A percentile compares a stretch with the other conserved stretches of the same genome.
phyloP scores from a whole-genome alignment of 2,329 filamentous ascomycete species.

The Fusarium robinianum region DNA sequence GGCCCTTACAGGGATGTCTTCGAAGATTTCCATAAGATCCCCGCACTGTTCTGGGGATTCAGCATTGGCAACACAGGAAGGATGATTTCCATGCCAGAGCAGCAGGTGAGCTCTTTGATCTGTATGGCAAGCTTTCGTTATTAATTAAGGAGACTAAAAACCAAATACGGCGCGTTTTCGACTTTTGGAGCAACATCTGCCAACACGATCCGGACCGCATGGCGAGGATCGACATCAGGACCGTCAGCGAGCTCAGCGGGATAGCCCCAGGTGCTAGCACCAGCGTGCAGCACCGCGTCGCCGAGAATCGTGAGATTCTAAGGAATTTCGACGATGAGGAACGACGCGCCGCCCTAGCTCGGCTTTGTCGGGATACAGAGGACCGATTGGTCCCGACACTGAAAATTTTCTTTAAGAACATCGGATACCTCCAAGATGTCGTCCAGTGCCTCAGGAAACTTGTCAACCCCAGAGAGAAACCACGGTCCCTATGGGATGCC shows the following conservation, averaged over 20 bases:
- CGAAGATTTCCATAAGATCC: constrained; percentile 5
- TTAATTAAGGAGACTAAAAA: no score
- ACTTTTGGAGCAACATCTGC: no score
- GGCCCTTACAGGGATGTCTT: background rate
- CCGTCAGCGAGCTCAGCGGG: no score
- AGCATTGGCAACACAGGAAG: constrained; percentile 5
- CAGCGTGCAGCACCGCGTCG: no score
- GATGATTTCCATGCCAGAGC: constrained; percentile 4
- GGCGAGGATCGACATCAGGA: no score
- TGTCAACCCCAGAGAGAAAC: background rate
- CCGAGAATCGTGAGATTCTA: no score
- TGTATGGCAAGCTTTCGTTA: no score
- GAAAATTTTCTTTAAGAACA: constrained; percentile 1
- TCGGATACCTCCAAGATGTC: constrained; percentile 1
- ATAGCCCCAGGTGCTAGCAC: no score
- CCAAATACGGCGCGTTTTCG: no score
- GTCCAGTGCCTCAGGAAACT: constrained; percentile 5
- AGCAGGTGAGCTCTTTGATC: constrained; percentile 10
- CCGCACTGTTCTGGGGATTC: constrained; percentile 11
- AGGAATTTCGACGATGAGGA: constrained; percentile 5
- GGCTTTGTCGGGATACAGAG: constrained; percentile 3
- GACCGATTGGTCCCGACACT: constrained; percentile 9
- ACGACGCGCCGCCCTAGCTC: no score
- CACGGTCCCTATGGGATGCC: background rate
- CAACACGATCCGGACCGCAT: no score